phyloP scores from a whole-genome alignment of 257 asterid species.

The Verbascum thapsus region DNA sequence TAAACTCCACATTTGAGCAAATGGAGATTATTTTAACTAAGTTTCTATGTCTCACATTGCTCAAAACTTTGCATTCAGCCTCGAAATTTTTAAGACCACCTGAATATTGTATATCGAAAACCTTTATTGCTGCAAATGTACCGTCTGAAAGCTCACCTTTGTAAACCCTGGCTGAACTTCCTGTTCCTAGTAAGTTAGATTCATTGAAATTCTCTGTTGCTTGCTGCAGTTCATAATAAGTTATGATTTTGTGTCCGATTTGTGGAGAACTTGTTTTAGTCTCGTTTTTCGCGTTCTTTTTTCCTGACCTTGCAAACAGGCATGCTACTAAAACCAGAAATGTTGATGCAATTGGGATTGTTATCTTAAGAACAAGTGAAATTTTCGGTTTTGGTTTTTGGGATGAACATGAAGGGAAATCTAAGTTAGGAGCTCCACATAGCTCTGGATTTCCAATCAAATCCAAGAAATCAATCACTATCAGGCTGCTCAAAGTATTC shows the following conservation, averaged over 20 bases:
- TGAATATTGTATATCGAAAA: constrained; percentile 32
- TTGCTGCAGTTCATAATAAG: constrained; percentile 31
- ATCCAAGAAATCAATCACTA: constrained; percentile 37
- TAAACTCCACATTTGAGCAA: constrained; percentile 51
- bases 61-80: constrained; percentile 44
- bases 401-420: too few species aligned
- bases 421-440: too few species aligned
- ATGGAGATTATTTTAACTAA: constrained; percentile 43
- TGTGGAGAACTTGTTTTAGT: constrained; percentile 6
- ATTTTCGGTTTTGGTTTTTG: constrained; percentile 7
- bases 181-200: constrained; percentile 34
- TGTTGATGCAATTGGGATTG: constrained; percentile 29
- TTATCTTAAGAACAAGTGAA: constrained; percentile 30
- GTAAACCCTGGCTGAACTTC: constrained; percentile 41
- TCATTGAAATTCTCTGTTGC: constrained; percentile 38
- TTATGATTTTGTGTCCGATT: constrained; percentile 26
- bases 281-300: constrained; percentile 9
- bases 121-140: constrained; percentile 40
- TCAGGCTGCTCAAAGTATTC: constrained; percentile 32
- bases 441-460: constrained; percentile 41
- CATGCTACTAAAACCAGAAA: constrained; percentile 9
- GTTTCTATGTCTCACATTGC: constrained; percentile 45
- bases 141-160: constrained; percentile 32
- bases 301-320: constrained; percentile 30
- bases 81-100: constrained; percentile 33